Evolutionary conservation across 2,329 filamentous ascomycete genomes (phyloP).

Genomic region (Thyridium curvatum): DNA sequence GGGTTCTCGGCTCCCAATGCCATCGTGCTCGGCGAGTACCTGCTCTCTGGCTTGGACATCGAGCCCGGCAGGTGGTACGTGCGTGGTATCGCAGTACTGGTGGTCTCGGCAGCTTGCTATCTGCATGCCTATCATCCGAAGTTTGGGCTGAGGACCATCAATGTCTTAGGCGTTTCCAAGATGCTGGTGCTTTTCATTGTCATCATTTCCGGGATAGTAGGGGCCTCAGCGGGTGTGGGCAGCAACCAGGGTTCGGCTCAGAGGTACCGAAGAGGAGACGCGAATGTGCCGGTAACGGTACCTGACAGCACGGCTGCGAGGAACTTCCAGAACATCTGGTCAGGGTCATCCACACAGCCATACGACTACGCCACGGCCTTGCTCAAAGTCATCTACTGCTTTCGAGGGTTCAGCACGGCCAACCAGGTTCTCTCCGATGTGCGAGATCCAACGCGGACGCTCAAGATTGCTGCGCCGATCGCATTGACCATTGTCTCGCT

Average conservation of each 20-base stretch:
- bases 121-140: constrained; percentile 39
- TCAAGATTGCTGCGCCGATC: constrained; percentile 49
- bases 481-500: constrained; percentile 48
- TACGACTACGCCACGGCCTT: constrained; percentile 42
- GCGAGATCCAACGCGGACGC: constrained; percentile 48
- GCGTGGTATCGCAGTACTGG: constrained; percentile 37
- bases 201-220: constrained; percentile 33
- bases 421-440: constrained; percentile 53
- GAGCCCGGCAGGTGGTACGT: constrained; percentile 40
- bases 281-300: constrained; percentile 12
- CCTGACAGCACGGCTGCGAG: constrained; percentile 25
- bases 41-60: constrained; percentile 35
- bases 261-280: constrained; percentile 13
- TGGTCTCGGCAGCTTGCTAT: constrained; percentile 38
- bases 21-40: constrained; percentile 44
- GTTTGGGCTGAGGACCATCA: constrained; percentile 40
- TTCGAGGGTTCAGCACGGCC: constrained; percentile 47
- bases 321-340: constrained; percentile 32
- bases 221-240: constrained; percentile 23
- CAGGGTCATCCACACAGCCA: constrained; percentile 29
- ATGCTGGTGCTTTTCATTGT: constrained; percentile 41
- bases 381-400: constrained; percentile 51
- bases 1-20: constrained; percentile 47
- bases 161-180: constrained; percentile 41
- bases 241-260: constrained; percentile 5